Evolutionary conservation across 768 basidiomycete genomes (phyloP).

Genomic region (Kwoniella botswanensis): DNA sequence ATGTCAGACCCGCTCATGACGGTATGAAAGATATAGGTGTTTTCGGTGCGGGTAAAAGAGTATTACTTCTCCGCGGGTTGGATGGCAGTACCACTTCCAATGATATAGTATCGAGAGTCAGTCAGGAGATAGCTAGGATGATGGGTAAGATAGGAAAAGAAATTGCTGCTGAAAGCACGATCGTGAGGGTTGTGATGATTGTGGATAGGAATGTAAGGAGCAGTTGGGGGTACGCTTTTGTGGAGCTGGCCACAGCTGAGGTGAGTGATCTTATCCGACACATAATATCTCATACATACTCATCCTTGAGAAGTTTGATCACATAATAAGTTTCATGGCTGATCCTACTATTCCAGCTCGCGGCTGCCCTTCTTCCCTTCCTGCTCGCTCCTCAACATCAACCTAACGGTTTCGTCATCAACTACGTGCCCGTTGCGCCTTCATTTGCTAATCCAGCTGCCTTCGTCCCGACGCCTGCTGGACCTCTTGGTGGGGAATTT

Average conservation of each 20-base stretch:
- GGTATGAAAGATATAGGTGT: constrained; percentile 95
- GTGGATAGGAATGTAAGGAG: constrained; percentile 82
- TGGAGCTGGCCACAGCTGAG: constrained; percentile 84
- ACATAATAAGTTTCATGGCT: not conserved
- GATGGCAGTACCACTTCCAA: constrained; percentile 86
- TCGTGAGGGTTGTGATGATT: constrained; percentile 84
- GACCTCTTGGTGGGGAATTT: constrained; percentile 42
- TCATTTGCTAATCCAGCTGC: constrained; percentile 92
- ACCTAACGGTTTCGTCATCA: constrained; percentile 92
- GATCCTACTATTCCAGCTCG: constrained; percentile 65
- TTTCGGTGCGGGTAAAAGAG: constrained; percentile 62
- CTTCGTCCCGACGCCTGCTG: constrained; percentile 67
- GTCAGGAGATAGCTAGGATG: constrained; percentile 70
- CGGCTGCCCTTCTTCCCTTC: constrained; percentile 78
- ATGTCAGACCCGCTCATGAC: constrained; percentile 65
- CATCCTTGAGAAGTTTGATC: too few relatives aligned
- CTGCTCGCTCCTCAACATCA: constrained; percentile 85
- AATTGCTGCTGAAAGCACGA: constrained; percentile 79
- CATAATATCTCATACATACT: too few relatives aligned
- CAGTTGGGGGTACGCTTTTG: constrained; percentile 92
- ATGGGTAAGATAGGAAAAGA: constrained; percentile 34
- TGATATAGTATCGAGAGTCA: constrained; percentile 82
- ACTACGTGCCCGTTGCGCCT: constrained; percentile 82
- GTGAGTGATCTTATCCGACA: constrained; percentile 60
- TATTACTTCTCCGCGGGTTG: constrained; percentile 86